These are phyloP conservation scores for Puccinia triticina DNA, from an alignment of 1,284 basidiomycete species.

Conservation along the genomic window DNA sequence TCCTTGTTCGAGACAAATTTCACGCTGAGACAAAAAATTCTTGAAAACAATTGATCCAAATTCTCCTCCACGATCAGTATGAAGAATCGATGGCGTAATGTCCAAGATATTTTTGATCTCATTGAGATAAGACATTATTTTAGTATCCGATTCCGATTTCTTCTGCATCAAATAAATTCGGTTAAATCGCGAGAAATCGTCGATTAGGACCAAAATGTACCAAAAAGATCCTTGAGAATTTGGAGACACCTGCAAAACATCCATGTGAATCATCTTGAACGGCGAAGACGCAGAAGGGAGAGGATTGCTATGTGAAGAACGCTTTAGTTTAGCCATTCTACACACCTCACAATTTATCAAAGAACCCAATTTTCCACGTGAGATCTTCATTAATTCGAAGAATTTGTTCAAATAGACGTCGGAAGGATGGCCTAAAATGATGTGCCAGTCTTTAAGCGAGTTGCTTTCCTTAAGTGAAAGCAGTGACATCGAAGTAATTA, in stretches of 20 bases:
- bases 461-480: neutral
- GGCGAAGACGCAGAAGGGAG: too few species aligned
- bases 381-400: neutral
- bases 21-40: too few species aligned
- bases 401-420: slow-evolving; percentile 11
- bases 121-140: neutral
- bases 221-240: neutral
- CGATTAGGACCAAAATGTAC: slow-evolving; percentile 23
- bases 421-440: slow-evolving; percentile 8
- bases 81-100: neutral
- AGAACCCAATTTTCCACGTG: neutral
- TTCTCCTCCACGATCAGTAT: too few species aligned
- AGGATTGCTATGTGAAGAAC: too few species aligned
- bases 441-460: neutral
- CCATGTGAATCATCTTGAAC: too few species aligned
- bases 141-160: neutral
- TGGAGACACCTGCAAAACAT: too few species aligned
- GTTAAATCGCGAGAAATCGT: slow-evolving; percentile 29
- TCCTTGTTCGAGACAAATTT: too few species aligned
- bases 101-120: slow-evolving; percentile 7
- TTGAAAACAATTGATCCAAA: too few species aligned
- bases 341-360: neutral
- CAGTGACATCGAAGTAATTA: too few species aligned
- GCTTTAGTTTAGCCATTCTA: too few species aligned
- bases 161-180: slow-evolving; percentile 10